These are phyloP conservation scores for Breynia disticha DNA, from an alignment of 441 rosid species.

Conservation along the genomic window DNA sequence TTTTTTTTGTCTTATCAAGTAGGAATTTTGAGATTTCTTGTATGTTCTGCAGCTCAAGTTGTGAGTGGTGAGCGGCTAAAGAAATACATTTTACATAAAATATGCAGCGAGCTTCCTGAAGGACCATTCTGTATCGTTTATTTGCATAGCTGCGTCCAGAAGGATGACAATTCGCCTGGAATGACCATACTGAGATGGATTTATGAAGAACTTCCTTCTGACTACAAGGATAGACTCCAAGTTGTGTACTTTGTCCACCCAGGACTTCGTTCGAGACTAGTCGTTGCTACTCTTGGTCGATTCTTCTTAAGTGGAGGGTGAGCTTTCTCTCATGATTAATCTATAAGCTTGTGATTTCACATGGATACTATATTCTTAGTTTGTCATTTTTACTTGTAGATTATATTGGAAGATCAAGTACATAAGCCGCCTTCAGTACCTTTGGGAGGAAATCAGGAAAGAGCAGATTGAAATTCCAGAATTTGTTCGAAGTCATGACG, in stretches of 20 bases:
- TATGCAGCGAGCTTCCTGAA: constrained; percentile 47
- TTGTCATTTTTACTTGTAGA: constrained; percentile 20
- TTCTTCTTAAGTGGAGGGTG: constrained; percentile 64
- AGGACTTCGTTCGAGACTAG: constrained; percentile 53
- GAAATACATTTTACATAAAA: constrained; percentile 42
- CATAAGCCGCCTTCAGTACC: constrained; percentile 54
- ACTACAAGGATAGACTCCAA: constrained; percentile 53
- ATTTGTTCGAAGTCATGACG: constrained; percentile 57
- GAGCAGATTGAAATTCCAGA: constrained; percentile 72
- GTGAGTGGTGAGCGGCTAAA: constrained; percentile 43
- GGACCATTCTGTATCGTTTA: constrained; percentile 62
- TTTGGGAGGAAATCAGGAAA: constrained; percentile 74
- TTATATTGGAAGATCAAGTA: constrained; percentile 72
- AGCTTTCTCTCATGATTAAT: constrained; percentile 6
- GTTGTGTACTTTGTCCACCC: constrained; percentile 67
- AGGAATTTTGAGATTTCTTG: background rate
- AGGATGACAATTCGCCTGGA: constrained; percentile 62
- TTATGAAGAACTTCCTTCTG: constrained; percentile 54
- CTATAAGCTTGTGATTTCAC: background rate
- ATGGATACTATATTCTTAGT: background rate
- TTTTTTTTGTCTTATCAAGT: background rate
- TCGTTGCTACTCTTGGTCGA: constrained; percentile 72
- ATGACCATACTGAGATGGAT: constrained; percentile 57
- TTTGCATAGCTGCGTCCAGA: constrained; percentile 54
- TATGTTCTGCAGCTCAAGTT: constrained; percentile 39